Evolutionary conservation across 129 eudicot species (phyloP), one percentile per base, ranked within the genome.

Genomic region (Lonicera japonica): DNA sequence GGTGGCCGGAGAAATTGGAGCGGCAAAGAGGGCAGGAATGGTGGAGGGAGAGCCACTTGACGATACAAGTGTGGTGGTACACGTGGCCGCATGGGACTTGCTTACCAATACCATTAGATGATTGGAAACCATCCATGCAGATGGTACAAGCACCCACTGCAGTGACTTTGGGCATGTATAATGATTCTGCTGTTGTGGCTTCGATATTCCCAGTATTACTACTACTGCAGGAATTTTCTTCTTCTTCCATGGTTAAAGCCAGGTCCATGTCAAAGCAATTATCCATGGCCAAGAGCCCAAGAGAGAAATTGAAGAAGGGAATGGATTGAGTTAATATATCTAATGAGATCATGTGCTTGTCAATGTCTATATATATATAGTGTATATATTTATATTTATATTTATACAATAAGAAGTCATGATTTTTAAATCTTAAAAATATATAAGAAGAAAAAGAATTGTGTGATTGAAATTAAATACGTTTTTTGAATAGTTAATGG

Each of bases 1-100:
- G 62, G 69, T 70, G 60, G 54, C 66, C 75, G 73, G 67, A 47
- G 58, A 78, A 41, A 50, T 56, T 29, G 25, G 69, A 25, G 20
- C 92, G 92, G 78, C 92, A 84, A 60, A 84, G 79, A 48, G 92
- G 92, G 55, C 92, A 84, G 63, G 87, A 84, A 62, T 61, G 64
- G 22, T 77, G 83, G 3, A 68, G 58, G 15, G 82, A 72, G 58
- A 84, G 64, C 92, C 92, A 84, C 21, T 47, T 57, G 17, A 66
- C 59, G 20, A 84, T 80, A 51, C 92, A 84, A 72, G 43, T 24
- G 25, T 59, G 59, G 66, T 84, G 92, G 73, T 71, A 84, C n/a
- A 75, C 40, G 68, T 84, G 92, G 15, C 92, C 84, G 58, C 92
- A 84, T 36, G 71, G 69, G 57, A 72, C 74, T 60, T 58, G 71